Evolutionary conservation across 495 filamentous ascomycete genomes (phyloP), one percentile per base, ranked within the genome.

Genomic region (Pseudoneurospora amorphoporcata): DNA sequence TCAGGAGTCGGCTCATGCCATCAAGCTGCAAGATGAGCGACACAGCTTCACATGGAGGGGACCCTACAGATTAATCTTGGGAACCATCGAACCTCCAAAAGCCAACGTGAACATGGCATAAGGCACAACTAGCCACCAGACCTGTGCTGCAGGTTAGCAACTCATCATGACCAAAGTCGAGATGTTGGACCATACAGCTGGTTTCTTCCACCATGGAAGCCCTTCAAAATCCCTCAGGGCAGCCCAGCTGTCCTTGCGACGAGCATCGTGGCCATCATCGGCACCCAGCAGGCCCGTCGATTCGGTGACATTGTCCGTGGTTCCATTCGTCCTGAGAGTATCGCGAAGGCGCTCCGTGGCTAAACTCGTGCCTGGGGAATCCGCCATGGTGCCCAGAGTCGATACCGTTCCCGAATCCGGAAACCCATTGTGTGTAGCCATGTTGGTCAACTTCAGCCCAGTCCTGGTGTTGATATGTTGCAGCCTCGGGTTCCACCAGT

Each of bases 101-200:
- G 93, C 94, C 58, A 97, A 82, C 1, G 92, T 91, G 78, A 90
- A 93, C 8, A 96, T 77, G 35, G 91, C 82, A 79, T 92, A 93
- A 4, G 92, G 90, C 0, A 87, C 88, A 10, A 99, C 76, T 17
- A 99, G 82, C 93, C 94, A 99, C 80, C 86, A 92, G 42, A 97
- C 87, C 92, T 97, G 71, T 41, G 58, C 40, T 65, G 71, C 42
- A 43, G 65, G 38, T 29, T 70, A 69, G 69, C 9, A 75, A 37
- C 47, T 37, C 68, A 8, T 68, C 12, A 23, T 39, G 39, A 45
- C 39, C 35, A 23, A 14, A 4, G 29, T 23, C 37, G 5, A 39
- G 19, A 32, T 19, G 10, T 9, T 61, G 2, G 14, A 72, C 76
- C 88, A 76, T 83, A 94, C 92, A 35, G 90, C 92, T 23, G 92